Conservation (phyloP, 768 basidiomycete species). For the Leucosporidium yakuticum region DNA sequence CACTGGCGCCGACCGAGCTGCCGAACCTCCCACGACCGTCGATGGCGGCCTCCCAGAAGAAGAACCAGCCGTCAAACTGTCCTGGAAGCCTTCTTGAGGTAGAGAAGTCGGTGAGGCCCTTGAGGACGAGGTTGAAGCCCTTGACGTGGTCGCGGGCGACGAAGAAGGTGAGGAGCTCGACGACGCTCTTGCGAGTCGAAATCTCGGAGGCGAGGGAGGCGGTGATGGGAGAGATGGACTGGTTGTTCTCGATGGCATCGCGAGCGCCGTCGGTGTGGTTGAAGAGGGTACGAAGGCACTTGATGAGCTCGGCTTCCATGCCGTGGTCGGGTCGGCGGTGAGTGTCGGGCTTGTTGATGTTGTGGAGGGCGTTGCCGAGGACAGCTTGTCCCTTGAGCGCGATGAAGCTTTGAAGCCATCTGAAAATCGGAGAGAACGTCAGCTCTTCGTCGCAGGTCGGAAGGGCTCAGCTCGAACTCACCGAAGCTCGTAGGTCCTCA, state of each 20-base stretch:
- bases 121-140: conserved; percentile 61
- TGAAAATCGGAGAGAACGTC: conserved; percentile 39
- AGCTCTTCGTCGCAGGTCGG: background rate
- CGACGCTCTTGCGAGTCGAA: conserved; percentile 65
- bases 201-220: conserved; percentile 76
- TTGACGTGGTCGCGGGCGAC: conserved; percentile 58
- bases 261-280: conserved; percentile 60
- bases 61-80: conserved; percentile 81
- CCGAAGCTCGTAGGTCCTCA: conserved; percentile 78
- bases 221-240: conserved; percentile 70
- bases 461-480: conserved; percentile 44
- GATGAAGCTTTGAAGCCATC: conserved; percentile 76
- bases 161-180: conserved; percentile 72
- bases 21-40: conserved; percentile 90
- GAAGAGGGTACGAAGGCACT: conserved; percentile 75
- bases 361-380: conserved; percentile 67
- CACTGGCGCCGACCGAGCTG: conserved; percentile 87
- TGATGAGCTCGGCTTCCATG: conserved; percentile 81
- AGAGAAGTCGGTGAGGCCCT: conserved; percentile 57
- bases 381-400: conserved; percentile 74
- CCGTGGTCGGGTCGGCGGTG: conserved; percentile 42
- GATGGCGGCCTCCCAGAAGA: conserved; percentile 65
- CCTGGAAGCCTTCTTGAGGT: conserved; percentile 46
- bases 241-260: conserved; percentile 67
- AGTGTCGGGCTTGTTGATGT: conserved; percentile 52